phyloP scores from a whole-genome alignment of 306 rosid species.

The Calophaca sinica region DNA sequence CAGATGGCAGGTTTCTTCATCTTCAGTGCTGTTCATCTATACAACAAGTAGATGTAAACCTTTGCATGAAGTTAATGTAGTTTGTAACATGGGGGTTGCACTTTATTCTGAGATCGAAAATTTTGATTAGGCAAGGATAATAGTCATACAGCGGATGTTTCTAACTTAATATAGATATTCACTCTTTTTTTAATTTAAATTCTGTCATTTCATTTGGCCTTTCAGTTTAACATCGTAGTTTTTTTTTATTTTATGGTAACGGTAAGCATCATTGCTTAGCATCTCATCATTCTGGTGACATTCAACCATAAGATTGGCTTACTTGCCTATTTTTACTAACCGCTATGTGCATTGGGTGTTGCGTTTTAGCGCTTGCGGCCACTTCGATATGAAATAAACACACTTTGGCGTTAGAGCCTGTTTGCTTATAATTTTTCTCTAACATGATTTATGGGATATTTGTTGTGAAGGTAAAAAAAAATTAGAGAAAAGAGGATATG shows the following conservation, averaged over 20 bases:
- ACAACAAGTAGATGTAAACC: conserved; percentile 71
- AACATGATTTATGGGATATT: no score
- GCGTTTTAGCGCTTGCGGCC: neutral
- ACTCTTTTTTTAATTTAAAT: neutral
- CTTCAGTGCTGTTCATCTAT: conserved; percentile 81
- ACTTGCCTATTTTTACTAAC: no score
- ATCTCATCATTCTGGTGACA: no score
- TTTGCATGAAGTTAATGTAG: conserved; percentile 39
- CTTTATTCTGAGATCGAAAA: conserved; percentile 50
- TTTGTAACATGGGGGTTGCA: conserved; percentile 41
- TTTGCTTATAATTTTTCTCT: no score
- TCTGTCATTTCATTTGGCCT: neutral
- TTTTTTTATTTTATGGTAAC: neutral
- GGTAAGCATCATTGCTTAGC: neutral
- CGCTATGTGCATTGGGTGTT: neutral
- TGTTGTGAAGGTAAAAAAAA: no score
- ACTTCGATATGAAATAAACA: neutral
- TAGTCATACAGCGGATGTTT: conserved; percentile 31
- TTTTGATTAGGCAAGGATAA: conserved; percentile 58
- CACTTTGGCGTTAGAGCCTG: no score
- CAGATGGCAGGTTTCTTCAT: conserved; percentile 95
- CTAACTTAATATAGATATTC: conserved; percentile 36
- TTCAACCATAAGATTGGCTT: no score
- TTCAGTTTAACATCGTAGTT: neutral
- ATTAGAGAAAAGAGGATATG: no score